Conservation (phyloP, 2,329 filamentous ascomycete species). For the Intubia oerlemansii region DNA sequence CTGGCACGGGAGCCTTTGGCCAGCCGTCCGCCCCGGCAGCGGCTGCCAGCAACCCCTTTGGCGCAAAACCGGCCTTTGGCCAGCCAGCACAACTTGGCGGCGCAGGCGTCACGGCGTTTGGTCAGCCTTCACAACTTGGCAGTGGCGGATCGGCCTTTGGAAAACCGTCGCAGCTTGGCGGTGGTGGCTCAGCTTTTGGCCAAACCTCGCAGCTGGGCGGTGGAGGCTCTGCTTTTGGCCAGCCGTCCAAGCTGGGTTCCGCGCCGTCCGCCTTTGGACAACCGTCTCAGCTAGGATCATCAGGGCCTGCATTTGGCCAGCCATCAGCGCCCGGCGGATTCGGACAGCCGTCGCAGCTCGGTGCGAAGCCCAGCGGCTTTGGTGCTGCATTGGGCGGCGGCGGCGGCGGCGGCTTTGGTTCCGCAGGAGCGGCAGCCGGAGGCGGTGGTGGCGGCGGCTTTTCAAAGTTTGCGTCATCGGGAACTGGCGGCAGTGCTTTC, state of each 20-base stretch:
- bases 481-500: slow-evolving; percentile 9
- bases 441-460: slow-evolving; percentile 3
- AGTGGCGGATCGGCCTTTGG: slow-evolving; percentile 3
- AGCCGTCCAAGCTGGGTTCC: not conserved
- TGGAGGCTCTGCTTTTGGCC: slow-evolving; percentile 3
- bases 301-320: slow-evolving; percentile 15
- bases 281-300: not conserved
- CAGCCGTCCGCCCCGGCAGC: slow-evolving; percentile 11
- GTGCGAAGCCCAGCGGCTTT: slow-evolving; percentile 17
- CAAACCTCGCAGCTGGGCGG: slow-evolving; percentile 14
- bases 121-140: slow-evolving; percentile 9
- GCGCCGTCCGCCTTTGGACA: slow-evolving; percentile 16
- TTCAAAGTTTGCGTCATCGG: slow-evolving; percentile 12
- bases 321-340: slow-evolving; percentile 15
- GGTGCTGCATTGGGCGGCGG: slow-evolving; percentile 7
- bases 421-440: slow-evolving; percentile 8
- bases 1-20: too few relatives aligned
- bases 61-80: slow-evolving; percentile 5
- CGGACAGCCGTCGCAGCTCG: slow-evolving; percentile 15
- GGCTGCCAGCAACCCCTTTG: too few relatives aligned
- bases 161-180: not conserved
- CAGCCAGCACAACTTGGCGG: slow-evolving; percentile 9
- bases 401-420: slow-evolving; percentile 9
- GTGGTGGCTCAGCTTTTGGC: slow-evolving; percentile 16
- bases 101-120: slow-evolving; percentile 3